These are phyloP conservation scores for Blastobotrys raffinosifermentans DNA, from an alignment of 1,139 yeast species.

Conservation along the genomic window DNA sequence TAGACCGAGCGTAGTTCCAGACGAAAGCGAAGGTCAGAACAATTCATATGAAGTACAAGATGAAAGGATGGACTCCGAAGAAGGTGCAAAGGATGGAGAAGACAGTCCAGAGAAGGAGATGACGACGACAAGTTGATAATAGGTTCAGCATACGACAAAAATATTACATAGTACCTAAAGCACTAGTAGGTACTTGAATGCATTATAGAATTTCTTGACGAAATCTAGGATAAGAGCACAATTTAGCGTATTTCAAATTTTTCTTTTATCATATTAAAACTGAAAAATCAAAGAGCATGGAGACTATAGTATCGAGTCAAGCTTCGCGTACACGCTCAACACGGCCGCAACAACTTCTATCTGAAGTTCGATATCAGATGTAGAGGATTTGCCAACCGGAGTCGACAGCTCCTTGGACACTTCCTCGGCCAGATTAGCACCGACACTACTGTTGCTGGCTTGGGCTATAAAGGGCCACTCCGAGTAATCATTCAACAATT, in stretches of 20 bases:
- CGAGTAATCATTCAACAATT: slow-evolving; percentile 70
- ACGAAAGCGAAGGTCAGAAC: no score
- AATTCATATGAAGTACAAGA: not conserved
- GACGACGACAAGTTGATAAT: no score
- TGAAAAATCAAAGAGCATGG: no score
- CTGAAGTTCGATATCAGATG: slow-evolving; percentile 53
- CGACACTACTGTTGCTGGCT: slow-evolving; percentile 54
- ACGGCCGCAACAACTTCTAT: slow-evolving; percentile 92
- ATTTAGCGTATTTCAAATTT: no score
- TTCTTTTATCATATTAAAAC: no score
- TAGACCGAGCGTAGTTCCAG: no score
- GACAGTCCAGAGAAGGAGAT: no score
- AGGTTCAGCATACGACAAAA: no score
- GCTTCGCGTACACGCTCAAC: slow-evolving; percentile 31
- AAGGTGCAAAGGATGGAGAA: not conserved
- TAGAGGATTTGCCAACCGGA: slow-evolving; percentile 41
- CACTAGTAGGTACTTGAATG: not conserved
- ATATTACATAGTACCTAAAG: no score
- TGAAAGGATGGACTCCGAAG: not conserved
- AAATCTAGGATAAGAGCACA: not conserved
- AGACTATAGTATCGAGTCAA: slow-evolving; percentile 31
- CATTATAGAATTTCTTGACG: not conserved
- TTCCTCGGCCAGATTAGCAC: slow-evolving; percentile 68
- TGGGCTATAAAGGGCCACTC: slow-evolving; percentile 76
- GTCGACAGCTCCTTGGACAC: slow-evolving; percentile 47